Percentiles rank a stretch among this genome's conserved stretches.
phyloP scores from a whole-genome alignment of 202 grass and related monocot genomes.

The Schoenoplectus tabernaemontani region DNA sequence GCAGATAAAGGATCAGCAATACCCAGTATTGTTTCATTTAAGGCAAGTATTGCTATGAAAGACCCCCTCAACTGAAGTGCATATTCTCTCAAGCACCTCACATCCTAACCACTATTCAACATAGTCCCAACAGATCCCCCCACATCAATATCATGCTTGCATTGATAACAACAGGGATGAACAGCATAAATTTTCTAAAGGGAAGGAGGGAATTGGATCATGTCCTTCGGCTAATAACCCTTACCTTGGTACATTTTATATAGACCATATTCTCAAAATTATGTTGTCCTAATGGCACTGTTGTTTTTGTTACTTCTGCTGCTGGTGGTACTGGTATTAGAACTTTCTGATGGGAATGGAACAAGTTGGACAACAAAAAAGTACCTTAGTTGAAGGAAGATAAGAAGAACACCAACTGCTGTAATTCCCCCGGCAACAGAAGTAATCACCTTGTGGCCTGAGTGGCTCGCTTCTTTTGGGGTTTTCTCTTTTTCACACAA shows the following conservation, averaged over 20 bases:
- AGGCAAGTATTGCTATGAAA: not conserved
- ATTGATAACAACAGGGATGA: not conserved
- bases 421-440: conserved; percentile 66
- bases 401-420: conserved; percentile 35
- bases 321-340: not conserved
- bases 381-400: conserved; percentile 55
- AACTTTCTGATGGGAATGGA: not conserved
- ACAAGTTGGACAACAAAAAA: not conserved
- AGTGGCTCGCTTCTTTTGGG: conserved; percentile 11
- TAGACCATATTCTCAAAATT: not conserved
- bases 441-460: conserved; percentile 43
- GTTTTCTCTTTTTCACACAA: not conserved
- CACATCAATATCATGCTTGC: not conserved
- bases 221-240: not conserved
- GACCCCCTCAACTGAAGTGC: not conserved
- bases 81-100: not conserved
- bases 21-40: not conserved
- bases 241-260: not conserved
- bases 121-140: not conserved
- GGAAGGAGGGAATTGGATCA: not conserved
- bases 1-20: not conserved
- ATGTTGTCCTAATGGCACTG: not conserved
- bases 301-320: too few relatives aligned
- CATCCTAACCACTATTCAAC: not conserved
- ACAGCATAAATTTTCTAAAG: not conserved